phyloP scores from a whole-genome alignment of 2,329 filamentous ascomycete genomes.

The Simplicillium sp. region DNA sequence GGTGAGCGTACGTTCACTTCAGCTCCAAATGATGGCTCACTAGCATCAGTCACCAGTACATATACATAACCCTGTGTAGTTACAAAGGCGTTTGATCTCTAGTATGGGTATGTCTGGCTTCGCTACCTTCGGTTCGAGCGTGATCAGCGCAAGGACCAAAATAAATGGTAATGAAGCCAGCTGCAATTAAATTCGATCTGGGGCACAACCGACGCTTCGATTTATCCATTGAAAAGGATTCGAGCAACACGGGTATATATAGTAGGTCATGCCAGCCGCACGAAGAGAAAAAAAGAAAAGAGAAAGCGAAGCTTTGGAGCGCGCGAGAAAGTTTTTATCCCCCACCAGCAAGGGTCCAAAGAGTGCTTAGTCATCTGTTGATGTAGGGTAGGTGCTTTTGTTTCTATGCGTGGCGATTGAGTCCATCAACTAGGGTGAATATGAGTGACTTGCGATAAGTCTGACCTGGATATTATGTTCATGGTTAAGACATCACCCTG shows the following conservation, averaged over 20 bases:
- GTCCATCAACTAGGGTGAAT: not conserved
- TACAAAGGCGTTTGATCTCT: not conserved
- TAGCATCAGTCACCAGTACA: too few relatives aligned
- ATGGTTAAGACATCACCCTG: too few relatives aligned
- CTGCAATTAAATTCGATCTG: conserved; percentile 75
- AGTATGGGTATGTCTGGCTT: conserved; percentile 32
- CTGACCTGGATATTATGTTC: too few relatives aligned
- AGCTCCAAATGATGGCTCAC: conserved; percentile 4
- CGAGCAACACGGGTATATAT: conserved; percentile 73
- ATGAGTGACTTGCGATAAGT: too few relatives aligned
- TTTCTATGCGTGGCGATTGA: too few relatives aligned
- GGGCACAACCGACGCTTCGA: conserved; percentile 69
- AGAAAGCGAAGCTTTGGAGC: conserved; percentile 14
- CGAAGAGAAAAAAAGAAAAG: conserved; percentile 51
- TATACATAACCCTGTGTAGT: too few relatives aligned
- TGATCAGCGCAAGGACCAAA: conserved; percentile 20
- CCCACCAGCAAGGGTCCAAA: not conserved
- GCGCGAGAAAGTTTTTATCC: conserved; percentile 18
- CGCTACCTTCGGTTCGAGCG: conserved; percentile 21
- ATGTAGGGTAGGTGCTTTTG: not conserved
- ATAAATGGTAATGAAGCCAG: conserved; percentile 33
- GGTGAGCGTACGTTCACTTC: too few relatives aligned
- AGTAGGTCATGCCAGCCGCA: conserved; percentile 69
- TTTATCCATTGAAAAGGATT: conserved; percentile 46
- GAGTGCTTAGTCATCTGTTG: conserved; percentile 12